phyloP scores from a whole-genome alignment of 2,329 filamentous ascomycete species.

The Colletotrichum euphorbiae region DNA sequence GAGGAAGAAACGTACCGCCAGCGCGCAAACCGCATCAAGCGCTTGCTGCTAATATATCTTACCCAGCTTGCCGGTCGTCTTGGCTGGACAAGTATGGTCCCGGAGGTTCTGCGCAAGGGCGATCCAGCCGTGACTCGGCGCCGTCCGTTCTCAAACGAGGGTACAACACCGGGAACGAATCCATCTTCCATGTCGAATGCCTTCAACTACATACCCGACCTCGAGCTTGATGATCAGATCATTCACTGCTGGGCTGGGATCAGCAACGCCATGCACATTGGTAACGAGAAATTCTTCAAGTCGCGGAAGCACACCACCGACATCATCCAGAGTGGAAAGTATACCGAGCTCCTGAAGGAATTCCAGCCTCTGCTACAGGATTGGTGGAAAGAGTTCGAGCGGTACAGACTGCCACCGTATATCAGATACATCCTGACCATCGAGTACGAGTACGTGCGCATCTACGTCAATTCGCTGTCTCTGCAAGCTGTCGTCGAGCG shows the following conservation, averaged over 20 bases:
- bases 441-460: slow-evolving; percentile 94
- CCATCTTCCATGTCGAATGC: slow-evolving; percentile 66
- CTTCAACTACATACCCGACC: slow-evolving; percentile 75
- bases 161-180: slow-evolving; percentile 70
- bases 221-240: slow-evolving; percentile 75
- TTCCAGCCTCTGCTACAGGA: slow-evolving; percentile 82
- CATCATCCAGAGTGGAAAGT: slow-evolving; percentile 87
- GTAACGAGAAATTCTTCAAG: slow-evolving; percentile 88
- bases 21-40: slow-evolving; percentile 83
- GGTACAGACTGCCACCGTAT: slow-evolving; percentile 74
- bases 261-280: slow-evolving; percentile 90
- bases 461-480: slow-evolving; percentile 94
- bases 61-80: slow-evolving; percentile 94
- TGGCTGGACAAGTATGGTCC: slow-evolving; percentile 94
- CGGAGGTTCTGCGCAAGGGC: slow-evolving; percentile 70
- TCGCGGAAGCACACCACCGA: slow-evolving; percentile 89
- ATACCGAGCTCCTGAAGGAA: slow-evolving; percentile 82
- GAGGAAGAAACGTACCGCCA: slow-evolving; percentile 83
- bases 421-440: slow-evolving; percentile 85
- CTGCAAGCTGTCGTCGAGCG: slow-evolving; percentile 95
- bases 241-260: slow-evolving; percentile 96
- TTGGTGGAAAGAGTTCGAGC: slow-evolving; percentile 86
- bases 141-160: slow-evolving; percentile 63
- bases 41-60: slow-evolving; percentile 89
- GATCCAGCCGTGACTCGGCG: slow-evolving; percentile 67